Conservation (phyloP, 192 early-diverging fungal species). For the Chytriomyces sp. region DNA sequence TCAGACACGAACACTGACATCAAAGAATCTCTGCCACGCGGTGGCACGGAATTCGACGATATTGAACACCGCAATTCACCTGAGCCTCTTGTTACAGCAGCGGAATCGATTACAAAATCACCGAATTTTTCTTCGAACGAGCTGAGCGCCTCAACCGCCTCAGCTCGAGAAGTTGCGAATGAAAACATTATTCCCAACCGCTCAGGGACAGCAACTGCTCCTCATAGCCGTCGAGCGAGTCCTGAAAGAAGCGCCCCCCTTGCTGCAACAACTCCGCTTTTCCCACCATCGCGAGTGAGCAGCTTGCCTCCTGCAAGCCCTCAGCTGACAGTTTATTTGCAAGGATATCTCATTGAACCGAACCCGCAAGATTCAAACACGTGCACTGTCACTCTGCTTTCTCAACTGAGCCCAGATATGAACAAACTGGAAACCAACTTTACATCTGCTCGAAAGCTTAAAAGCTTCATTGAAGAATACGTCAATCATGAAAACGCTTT, state of each 20-base stretch:
- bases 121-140: no score
- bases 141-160: no score
- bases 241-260: background rate
- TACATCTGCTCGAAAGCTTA: constrained; percentile 46
- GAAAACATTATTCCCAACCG: no score
- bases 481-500: constrained; percentile 18
- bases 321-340: constrained; percentile 41
- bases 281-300: constrained; percentile 8
- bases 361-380: constrained; percentile 27
- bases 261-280: background rate
- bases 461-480: constrained; percentile 60
- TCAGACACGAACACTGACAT: no score
- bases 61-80: no score
- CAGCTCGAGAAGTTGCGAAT: no score
- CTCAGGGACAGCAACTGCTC: background rate
- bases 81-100: no score
- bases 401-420: constrained; percentile 48
- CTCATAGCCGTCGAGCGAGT: background rate
- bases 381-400: constrained; percentile 51
- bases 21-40: no score
- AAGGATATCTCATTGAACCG: constrained; percentile 53
- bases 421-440: constrained; percentile 48
- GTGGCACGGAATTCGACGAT: no score
- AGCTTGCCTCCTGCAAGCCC: constrained; percentile 5
- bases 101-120: no score